Conservation (phyloP, 2,329 filamentous ascomycete species). For the Bipolaris zeicola region DNA sequence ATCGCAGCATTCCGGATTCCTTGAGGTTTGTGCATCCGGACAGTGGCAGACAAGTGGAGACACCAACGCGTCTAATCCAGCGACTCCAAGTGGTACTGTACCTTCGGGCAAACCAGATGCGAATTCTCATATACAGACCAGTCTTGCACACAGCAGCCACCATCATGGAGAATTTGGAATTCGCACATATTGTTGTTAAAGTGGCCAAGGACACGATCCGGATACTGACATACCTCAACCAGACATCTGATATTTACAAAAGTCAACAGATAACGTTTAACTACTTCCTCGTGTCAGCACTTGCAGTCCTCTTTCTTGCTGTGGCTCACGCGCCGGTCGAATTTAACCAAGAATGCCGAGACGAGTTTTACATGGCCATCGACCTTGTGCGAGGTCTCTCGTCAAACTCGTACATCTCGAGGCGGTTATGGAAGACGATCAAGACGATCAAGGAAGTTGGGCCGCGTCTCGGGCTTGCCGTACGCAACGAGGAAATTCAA, state of each 20-base stretch:
- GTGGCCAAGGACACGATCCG: constrained; percentile 78
- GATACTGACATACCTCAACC: constrained; percentile 72
- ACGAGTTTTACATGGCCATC: constrained; percentile 80
- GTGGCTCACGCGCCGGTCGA: constrained; percentile 75
- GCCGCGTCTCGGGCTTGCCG: constrained; percentile 67
- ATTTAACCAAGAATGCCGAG: constrained; percentile 70
- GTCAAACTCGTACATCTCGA: constrained; percentile 71
- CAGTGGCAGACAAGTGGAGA: constrained; percentile 47
- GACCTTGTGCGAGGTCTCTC: constrained; percentile 76
- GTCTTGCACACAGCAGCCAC: constrained; percentile 83
- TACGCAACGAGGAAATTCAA: constrained; percentile 51
- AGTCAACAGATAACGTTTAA: constrained; percentile 78
- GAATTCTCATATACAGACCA: constrained; percentile 85
- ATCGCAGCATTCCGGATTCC: constrained; percentile 70
- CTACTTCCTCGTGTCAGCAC: constrained; percentile 76
- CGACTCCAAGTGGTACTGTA: constrained; percentile 84
- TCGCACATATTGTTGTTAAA: constrained; percentile 75
- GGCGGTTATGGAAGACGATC: constrained; percentile 75
- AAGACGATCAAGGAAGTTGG: constrained; percentile 73
- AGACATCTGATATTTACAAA: constrained; percentile 72
- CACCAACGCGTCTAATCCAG: constrained; percentile 68
- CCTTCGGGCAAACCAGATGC: constrained; percentile 85
- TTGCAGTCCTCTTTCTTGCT: constrained; percentile 77
- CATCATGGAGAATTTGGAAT: constrained; percentile 75
- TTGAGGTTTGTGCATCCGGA: constrained; percentile 67